These are phyloP conservation scores for Picea abies DNA, from an alignment of 83 land plant species.

Conservation along the genomic window DNA sequence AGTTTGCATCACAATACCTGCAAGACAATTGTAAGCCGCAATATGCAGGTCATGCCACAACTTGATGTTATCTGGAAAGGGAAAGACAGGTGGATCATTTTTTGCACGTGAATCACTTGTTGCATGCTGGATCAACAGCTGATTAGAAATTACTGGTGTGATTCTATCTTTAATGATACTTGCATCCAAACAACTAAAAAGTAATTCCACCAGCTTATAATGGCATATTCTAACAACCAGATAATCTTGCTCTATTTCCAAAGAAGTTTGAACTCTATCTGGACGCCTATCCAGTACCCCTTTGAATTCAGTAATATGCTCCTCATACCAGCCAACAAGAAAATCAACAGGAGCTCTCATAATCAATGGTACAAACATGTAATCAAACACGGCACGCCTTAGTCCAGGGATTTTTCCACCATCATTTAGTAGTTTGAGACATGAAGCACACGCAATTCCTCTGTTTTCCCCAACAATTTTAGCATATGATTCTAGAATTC, in stretches of 20 bases:
- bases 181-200: constrained; percentile 29
- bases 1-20: constrained; percentile 39
- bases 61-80: constrained; percentile 37
- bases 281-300: constrained; percentile 16
- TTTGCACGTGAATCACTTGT: constrained; percentile 40
- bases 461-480: constrained; percentile 29
- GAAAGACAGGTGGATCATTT: constrained; percentile 34
- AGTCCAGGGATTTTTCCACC: constrained; percentile 26
- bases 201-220: constrained; percentile 36
- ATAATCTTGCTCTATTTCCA: constrained; percentile 42
- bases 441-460: constrained; percentile 23
- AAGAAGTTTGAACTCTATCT: constrained; percentile 5
- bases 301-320: constrained; percentile 27
- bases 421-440: constrained; percentile 37
- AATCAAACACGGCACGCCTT: constrained; percentile 35
- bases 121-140: constrained; percentile 36
- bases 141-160: constrained; percentile 35
- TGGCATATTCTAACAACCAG: constrained; percentile 33
- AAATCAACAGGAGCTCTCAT: constrained; percentile 29
- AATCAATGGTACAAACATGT: constrained; percentile 34
- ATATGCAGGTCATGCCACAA: constrained; percentile 51
- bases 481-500: constrained; percentile 30
- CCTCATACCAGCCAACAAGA: constrained; percentile 38
- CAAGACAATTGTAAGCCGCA: constrained; percentile 53
- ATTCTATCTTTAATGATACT: constrained; percentile 35